These are phyloP conservation scores for Heterobasidion occidentale DNA, from an alignment of 1,284 basidiomycete genomes.

Conservation along the genomic window DNA sequence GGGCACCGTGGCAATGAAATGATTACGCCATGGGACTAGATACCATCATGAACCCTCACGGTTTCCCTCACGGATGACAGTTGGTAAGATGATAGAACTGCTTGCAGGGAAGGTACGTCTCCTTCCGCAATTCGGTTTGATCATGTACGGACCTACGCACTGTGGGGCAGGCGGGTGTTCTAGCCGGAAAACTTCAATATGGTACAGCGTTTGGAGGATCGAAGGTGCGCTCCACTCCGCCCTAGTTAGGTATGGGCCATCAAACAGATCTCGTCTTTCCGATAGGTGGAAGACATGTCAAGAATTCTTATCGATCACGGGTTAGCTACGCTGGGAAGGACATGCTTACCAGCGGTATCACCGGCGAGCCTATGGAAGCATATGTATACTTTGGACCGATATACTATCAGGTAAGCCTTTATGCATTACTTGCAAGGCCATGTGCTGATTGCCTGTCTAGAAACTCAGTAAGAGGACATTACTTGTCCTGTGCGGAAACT, in stretches of 20 bases:
- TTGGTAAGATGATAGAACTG: conserved; percentile 99
- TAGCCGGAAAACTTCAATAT: conserved; percentile 83
- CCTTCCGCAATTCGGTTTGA: background rate
- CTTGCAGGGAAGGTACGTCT: conserved; percentile 82
- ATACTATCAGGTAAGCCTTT: conserved; percentile 79
- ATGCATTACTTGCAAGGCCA: background rate
- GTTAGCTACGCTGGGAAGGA: conserved; percentile 98
- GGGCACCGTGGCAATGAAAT: background rate
- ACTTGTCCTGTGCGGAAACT: background rate
- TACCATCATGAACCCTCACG: conserved; percentile 99
- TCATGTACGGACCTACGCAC: background rate
- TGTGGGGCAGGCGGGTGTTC: conserved; percentile 67
- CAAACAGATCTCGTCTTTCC: conserved; percentile 1
- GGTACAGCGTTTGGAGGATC: conserved; percentile 97
- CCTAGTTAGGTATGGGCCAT: conserved; percentile 2
- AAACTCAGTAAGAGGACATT: conserved; percentile 61
- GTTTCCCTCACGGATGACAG: conserved; percentile 99
- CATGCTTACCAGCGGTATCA: conserved; percentile 96
- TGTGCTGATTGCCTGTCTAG: conserved; percentile 25
- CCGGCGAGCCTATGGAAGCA: conserved; percentile 91
- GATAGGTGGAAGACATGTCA: conserved; percentile 96
- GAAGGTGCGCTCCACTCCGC: conserved; percentile 46
- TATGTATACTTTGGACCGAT: conserved; percentile 99
- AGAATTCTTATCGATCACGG: conserved; percentile 91
- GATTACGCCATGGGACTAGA: conserved; percentile 38